Conservation (phyloP, 495 filamentous ascomycete genomes). For the Bathelium albidoporum region DNA sequence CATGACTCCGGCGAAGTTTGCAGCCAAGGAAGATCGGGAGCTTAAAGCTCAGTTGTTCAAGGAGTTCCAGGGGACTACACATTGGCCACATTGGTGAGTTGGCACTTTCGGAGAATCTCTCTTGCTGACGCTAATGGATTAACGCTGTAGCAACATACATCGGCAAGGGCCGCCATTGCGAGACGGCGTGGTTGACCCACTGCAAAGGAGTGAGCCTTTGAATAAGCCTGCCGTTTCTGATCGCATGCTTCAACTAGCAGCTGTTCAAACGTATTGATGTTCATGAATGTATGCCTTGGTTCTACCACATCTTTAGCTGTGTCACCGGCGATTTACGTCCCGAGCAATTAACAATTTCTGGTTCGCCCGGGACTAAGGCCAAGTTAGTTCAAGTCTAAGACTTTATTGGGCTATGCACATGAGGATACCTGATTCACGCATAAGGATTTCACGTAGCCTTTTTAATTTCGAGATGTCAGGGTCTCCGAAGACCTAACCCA, state of each 20-base stretch:
- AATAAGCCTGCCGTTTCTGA: constrained; percentile 28
- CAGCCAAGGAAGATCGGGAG: constrained; percentile 24
- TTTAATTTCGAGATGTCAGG: too few species aligned
- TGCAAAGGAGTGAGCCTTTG: constrained; percentile 29
- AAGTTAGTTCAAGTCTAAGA: too few species aligned
- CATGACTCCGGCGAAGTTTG: constrained; percentile 32
- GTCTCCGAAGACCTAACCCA: too few species aligned
- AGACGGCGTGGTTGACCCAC: constrained; percentile 28
- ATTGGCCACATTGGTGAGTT: constrained; percentile 32
- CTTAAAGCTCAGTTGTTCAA: constrained; percentile 32
- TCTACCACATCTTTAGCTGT: neutral
- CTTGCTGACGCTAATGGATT: constrained; percentile 29
- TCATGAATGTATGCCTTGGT: neutral
- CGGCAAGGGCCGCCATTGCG: constrained; percentile 8
- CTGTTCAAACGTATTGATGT: constrained; percentile 26
- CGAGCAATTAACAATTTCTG: too few species aligned
- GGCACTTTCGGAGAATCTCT: constrained; percentile 18
- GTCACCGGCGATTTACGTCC: too few species aligned
- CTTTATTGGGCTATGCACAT: too few species aligned
- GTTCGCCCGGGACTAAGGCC: too few species aligned
- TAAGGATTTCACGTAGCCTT: too few species aligned
- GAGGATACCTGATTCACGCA: too few species aligned
- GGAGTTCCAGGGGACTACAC: constrained; percentile 30
- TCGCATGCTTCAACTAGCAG: constrained; percentile 29
- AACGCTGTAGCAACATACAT: constrained; percentile 25